Evolutionary conservation across 2,329 filamentous ascomycete species (phyloP).

Genomic region (Hypomyces rosellus): DNA sequence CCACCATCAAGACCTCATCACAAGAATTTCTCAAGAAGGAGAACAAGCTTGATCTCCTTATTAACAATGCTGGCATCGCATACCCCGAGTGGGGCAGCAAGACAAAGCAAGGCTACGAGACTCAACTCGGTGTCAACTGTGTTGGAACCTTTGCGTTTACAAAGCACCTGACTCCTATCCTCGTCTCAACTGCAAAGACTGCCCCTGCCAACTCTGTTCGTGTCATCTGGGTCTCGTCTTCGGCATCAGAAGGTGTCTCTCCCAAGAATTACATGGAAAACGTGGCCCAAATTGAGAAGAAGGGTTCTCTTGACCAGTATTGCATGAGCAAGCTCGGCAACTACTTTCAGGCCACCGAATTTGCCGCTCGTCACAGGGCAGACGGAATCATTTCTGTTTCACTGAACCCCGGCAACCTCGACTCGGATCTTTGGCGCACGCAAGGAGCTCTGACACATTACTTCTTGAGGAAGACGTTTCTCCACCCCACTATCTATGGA

Average conservation of each 20-base stretch:
- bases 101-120: constrained; percentile 23
- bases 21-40: constrained; percentile 18
- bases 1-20: constrained; percentile 22
- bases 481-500: constrained; percentile 5
- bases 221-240: constrained; percentile 28
- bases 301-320: constrained; percentile 16
- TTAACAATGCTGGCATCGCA: constrained; percentile 39
- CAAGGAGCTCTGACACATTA: constrained; percentile 5
- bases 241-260: not conserved
- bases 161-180: constrained; percentile 28
- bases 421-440: constrained; percentile 30
- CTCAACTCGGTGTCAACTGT: constrained; percentile 37
- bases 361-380: constrained; percentile 20
- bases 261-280: constrained; percentile 4
- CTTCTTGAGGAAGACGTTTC: constrained; percentile 2
- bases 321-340: constrained; percentile 26
- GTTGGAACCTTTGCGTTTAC: constrained; percentile 34
- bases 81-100: constrained; percentile 26
- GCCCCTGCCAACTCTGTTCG: constrained; percentile 23
- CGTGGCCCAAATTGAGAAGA: constrained; percentile 6
- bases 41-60: constrained; percentile 28
- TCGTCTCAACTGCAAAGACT: constrained; percentile 25
- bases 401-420: constrained; percentile 35
- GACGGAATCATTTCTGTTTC: constrained; percentile 25
- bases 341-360: constrained; percentile 26